A percentile compares a stretch with the other conserved stretches of the same genome.
phyloP scores from a whole-genome alignment of 2,329 filamentous ascomycete species.

The Diaporthe velutina region DNA sequence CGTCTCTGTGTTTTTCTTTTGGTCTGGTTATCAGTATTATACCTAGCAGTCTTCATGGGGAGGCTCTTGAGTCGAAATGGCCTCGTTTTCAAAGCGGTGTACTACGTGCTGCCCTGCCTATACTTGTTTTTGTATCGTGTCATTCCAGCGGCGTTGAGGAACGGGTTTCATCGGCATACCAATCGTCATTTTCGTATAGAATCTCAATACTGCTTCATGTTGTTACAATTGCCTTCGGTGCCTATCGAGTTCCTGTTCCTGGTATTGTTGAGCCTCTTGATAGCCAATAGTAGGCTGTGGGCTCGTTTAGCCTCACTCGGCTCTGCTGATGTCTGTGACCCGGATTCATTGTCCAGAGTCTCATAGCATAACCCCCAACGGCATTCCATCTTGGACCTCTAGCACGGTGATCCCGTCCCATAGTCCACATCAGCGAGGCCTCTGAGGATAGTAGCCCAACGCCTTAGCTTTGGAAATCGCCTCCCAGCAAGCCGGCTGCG shows the following conservation, averaged over 20 bases:
- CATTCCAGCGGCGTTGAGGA: neutral
- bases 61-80: neutral
- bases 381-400: neutral
- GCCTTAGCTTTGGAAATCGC: neutral
- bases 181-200: neutral
- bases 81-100: neutral
- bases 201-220: neutral
- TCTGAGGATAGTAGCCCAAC: neutral
- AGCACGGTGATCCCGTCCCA: neutral
- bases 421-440: neutral
- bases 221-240: neutral
- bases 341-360: neutral
- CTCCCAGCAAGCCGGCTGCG: neutral
- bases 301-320: too few relatives aligned
- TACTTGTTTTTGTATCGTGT: neutral
- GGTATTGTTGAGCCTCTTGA: too few relatives aligned
- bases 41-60: neutral
- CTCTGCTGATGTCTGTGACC: neutral
- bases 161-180: slow-evolving; percentile 12
- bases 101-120: neutral
- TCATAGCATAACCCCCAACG: neutral
- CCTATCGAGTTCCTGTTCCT: too few relatives aligned
- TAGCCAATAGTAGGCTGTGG: neutral
- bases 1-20: neutral
- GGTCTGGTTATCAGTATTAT: neutral